Conservation (phyloP, 352 stramenopile species). For the Phytophthora pinifolia region DNA sequence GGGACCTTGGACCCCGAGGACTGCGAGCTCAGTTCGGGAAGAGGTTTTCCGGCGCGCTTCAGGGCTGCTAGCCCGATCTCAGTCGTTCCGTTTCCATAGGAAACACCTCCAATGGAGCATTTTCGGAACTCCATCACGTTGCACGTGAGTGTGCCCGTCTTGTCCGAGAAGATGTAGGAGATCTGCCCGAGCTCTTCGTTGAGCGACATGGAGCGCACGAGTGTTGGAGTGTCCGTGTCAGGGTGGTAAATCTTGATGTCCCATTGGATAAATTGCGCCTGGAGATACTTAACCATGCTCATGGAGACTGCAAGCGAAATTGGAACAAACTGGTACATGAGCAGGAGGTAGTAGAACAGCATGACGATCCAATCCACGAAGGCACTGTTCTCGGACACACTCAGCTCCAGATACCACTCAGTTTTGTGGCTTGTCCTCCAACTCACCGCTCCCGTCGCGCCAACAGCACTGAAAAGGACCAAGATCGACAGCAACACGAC, state of each 20-base stretch:
- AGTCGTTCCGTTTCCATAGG: slow-evolving; percentile 88
- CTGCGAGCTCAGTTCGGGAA: slow-evolving; percentile 35
- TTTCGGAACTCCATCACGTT: slow-evolving; percentile 99
- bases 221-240: slow-evolving; percentile 83
- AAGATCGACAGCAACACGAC: slow-evolving; percentile 65
- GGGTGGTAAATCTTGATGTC: slow-evolving; percentile 94
- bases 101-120: slow-evolving; percentile 89
- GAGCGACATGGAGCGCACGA: slow-evolving; percentile 93
- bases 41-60: slow-evolving; percentile 54
- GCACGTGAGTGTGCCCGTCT: slow-evolving; percentile 99
- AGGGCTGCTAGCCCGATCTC: slow-evolving; percentile 78
- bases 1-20: slow-evolving; percentile 36
- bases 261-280: slow-evolving; percentile 94
- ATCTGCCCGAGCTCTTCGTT: slow-evolving; percentile 97
- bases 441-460: slow-evolving; percentile 56
- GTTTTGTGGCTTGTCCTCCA: slow-evolving; percentile 50
- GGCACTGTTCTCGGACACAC: slow-evolving; percentile 30
- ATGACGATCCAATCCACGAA: slow-evolving; percentile 77
- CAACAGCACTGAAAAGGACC: slow-evolving; percentile 59
- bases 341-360: slow-evolving; percentile 93
- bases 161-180: slow-evolving; percentile 99
- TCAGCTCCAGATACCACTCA: slow-evolving; percentile 62
- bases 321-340: slow-evolving; percentile 97
- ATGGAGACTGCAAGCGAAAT: slow-evolving; percentile 98
- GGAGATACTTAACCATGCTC: slow-evolving; percentile 94